phyloP scores from a whole-genome alignment of 1,139 yeast species.

The Kodamaea suecica region DNA sequence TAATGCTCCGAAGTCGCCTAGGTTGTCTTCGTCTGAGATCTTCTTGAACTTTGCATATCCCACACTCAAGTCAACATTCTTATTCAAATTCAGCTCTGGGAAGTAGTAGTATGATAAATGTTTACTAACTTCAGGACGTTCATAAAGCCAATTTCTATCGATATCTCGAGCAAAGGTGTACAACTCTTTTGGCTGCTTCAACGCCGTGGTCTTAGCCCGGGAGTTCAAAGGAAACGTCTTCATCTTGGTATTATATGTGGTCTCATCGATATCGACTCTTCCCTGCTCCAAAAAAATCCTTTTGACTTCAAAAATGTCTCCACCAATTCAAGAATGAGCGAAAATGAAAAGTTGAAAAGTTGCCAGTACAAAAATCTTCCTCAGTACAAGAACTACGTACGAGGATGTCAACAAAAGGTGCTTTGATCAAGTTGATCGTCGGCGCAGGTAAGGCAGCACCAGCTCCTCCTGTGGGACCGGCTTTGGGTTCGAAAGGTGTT shows the following conservation, averaged over 20 bases:
- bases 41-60: slow-evolving; percentile 61
- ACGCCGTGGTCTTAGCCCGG: slow-evolving; percentile 51
- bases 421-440: slow-evolving; percentile 82
- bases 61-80: slow-evolving; percentile 53
- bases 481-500: slow-evolving; percentile 96
- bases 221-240: slow-evolving; percentile 44
- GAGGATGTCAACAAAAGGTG: slow-evolving; percentile 32
- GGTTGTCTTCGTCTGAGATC: slow-evolving; percentile 50
- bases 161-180: slow-evolving; percentile 55
- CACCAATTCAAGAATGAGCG: too few relatives aligned
- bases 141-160: slow-evolving; percentile 42
- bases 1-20: slow-evolving; percentile 57
- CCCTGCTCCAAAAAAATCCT: too few relatives aligned
- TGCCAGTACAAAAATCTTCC: too few relatives aligned
- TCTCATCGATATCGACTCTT: neutral
- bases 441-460: slow-evolving; percentile 99
- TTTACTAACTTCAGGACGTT: slow-evolving; percentile 42
- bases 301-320: too few relatives aligned
- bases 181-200: slow-evolving; percentile 75
- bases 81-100: slow-evolving; percentile 59
- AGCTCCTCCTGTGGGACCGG: slow-evolving; percentile 99
- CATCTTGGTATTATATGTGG: slow-evolving; percentile 15
- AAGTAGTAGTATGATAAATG: slow-evolving; percentile 66
- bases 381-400: too few relatives aligned
- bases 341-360: too few relatives aligned